phyloP scores from a whole-genome alignment of 371 early-diverging fungal genomes.

The Mucor saturninus region DNA sequence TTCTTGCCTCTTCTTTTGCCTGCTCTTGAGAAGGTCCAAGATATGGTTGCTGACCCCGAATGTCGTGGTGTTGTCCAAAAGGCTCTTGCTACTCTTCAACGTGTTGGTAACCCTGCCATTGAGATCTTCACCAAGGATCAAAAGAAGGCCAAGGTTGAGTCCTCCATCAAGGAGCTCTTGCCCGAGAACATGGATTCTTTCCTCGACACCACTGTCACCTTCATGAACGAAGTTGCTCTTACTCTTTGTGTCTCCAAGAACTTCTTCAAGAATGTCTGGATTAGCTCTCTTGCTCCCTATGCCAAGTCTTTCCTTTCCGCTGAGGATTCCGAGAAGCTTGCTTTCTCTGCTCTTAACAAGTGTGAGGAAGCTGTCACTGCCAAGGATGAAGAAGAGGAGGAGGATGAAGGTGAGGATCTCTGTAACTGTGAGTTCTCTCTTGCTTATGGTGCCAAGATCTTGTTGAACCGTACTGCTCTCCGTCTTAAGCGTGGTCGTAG shows the following conservation, averaged over 20 bases:
- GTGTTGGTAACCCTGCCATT: constrained; percentile 40
- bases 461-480: constrained; percentile 77
- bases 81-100: constrained; percentile 50
- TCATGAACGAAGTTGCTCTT: constrained; percentile 52
- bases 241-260: constrained; percentile 47
- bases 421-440: constrained; percentile 83
- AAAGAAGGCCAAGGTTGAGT: constrained; percentile 51
- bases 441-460: constrained; percentile 85
- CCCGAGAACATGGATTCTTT: constrained; percentile 35
- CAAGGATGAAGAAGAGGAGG: constrained; percentile 50
- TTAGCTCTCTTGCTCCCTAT: constrained; percentile 55
- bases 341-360: constrained; percentile 41
- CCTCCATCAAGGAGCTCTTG: constrained; percentile 44
- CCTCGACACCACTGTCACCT: constrained; percentile 37
- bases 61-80: constrained; percentile 69
- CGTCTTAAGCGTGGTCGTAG: constrained; percentile 79
- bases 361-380: constrained; percentile 52
- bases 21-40: constrained; percentile 75
- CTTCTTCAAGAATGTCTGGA: constrained; percentile 48
- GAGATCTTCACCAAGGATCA: constrained; percentile 46
- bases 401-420: constrained; percentile 75
- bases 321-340: constrained; percentile 32
- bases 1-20: constrained; percentile 84
- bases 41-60: constrained; percentile 83
- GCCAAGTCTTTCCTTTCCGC: constrained; percentile 60